These are phyloP conservation scores for Apiospora marii DNA, from an alignment of 2,329 filamentous ascomycete genomes.

Conservation along the genomic window DNA sequence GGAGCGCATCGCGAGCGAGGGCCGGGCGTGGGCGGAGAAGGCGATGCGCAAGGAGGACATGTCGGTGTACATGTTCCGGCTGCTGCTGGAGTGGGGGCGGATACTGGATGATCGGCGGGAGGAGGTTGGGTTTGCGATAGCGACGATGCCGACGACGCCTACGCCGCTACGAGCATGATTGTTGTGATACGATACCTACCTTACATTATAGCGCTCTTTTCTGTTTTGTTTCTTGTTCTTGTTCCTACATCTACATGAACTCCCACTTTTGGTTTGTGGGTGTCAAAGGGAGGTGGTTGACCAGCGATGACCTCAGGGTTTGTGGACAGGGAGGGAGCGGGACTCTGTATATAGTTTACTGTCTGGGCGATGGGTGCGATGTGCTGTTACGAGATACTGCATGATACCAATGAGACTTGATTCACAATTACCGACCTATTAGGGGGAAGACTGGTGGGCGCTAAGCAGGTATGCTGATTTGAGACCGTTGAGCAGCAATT, in stretches of 20 bases:
- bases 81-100: conserved; percentile 58
- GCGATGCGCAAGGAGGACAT: conserved; percentile 65
- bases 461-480: no score
- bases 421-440: background rate
- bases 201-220: background rate
- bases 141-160: background rate
- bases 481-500: no score
- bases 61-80: conserved; percentile 63
- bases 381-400: background rate
- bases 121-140: conserved; percentile 41
- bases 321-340: background rate
- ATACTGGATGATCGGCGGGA: conserved; percentile 50
- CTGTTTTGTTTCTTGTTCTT: background rate
- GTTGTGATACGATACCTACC: background rate
- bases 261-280: no score
- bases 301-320: background rate
- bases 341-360: background rate
- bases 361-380: background rate
- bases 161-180: background rate
- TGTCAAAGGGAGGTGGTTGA: background rate
- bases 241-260: background rate
- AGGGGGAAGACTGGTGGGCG: no score
- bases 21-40: conserved; percentile 62
- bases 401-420: background rate
- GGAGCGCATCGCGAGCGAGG: conserved; percentile 58